A percentile compares a stretch with the other conserved stretches of the same genome.
phyloP scores from a whole-genome alignment of 176 grass and related monocot species.

The Tillandsia leiboldiana region DNA sequence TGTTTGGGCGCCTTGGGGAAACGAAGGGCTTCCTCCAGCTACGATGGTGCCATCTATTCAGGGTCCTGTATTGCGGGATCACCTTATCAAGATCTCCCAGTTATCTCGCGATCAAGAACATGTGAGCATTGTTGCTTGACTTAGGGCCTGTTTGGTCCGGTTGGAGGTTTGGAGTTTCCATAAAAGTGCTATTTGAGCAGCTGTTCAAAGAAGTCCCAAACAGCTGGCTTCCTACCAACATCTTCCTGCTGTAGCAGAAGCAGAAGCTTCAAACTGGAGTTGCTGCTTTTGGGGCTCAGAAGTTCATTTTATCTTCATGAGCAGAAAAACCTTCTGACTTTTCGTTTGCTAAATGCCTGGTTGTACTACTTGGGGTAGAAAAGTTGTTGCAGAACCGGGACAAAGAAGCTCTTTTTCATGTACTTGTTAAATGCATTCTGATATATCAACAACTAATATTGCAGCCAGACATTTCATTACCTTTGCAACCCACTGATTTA shows the following conservation, averaged over 20 bases:
- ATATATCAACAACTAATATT: constrained; percentile 34
- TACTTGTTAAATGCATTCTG: too few relatives aligned
- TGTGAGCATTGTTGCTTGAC: constrained; percentile 43
- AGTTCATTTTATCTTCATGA: neutral
- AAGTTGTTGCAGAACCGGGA: too few relatives aligned
- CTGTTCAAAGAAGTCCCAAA: too few relatives aligned
- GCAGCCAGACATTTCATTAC: constrained; percentile 88
- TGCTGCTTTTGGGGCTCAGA: too few relatives aligned
- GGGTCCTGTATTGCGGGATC: constrained; percentile 76
- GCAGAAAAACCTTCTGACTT: constrained; percentile 1
- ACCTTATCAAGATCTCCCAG: constrained; percentile 82
- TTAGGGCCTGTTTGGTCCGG: neutral
- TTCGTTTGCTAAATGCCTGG: constrained; percentile 1
- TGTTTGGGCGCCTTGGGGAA: constrained; percentile 80
- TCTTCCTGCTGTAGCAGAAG: too few relatives aligned
- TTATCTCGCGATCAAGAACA: constrained; percentile 81
- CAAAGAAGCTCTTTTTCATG: too few relatives aligned
- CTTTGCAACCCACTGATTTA: constrained; percentile 80
- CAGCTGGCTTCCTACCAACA: too few relatives aligned
- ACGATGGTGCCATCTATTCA: constrained; percentile 70
- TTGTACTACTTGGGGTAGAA: too few relatives aligned
- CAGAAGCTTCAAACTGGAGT: too few relatives aligned
- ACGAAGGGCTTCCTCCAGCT: constrained; percentile 40
- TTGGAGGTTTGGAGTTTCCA: neutral
- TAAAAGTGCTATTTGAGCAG: too few relatives aligned